These are phyloP conservation scores for Dothistroma pini DNA, from an alignment of 2,329 filamentous ascomycete genomes.

Conservation along the genomic window DNA sequence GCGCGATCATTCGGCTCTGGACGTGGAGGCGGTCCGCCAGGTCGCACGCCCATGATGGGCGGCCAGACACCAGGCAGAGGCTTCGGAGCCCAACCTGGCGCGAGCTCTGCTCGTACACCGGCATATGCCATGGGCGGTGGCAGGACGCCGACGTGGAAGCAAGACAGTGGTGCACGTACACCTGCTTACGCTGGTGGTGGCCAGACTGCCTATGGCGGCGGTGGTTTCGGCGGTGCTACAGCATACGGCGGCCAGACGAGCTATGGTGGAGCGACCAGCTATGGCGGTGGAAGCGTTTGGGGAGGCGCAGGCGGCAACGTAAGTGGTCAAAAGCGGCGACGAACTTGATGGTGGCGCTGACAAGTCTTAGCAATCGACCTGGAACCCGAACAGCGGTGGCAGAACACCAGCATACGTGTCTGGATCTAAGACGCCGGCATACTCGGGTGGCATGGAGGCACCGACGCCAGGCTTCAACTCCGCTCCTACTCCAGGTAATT, in stretches of 20 bases:
- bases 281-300: slow-evolving; percentile 48
- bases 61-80: slow-evolving; percentile 62
- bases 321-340: slow-evolving; percentile 40
- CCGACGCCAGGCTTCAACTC: slow-evolving; percentile 47
- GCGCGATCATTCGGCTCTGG: slow-evolving; percentile 24
- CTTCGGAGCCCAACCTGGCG: slow-evolving; percentile 60
- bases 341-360: slow-evolving; percentile 58
- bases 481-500: slow-evolving; percentile 42
- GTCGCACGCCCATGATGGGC: slow-evolving; percentile 17
- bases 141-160: slow-evolving; percentile 62
- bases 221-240: slow-evolving; percentile 39
- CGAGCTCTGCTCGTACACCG: slow-evolving; percentile 57
- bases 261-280: slow-evolving; percentile 56
- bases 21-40: slow-evolving; percentile 18
- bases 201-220: slow-evolving; percentile 49
- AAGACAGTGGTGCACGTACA: slow-evolving; percentile 40
- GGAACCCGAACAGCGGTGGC: slow-evolving; percentile 35
- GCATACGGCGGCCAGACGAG: slow-evolving; percentile 55
- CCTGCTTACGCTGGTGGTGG: slow-evolving; percentile 45
- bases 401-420: slow-evolving; percentile 53
- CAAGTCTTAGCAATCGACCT: slow-evolving; percentile 33
- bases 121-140: slow-evolving; percentile 52
- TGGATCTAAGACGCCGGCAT: slow-evolving; percentile 75
- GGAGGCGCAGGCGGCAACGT: slow-evolving; percentile 26
- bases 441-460: slow-evolving; percentile 60